These are phyloP conservation scores for Coix lacrymajobi DNA, from an alignment of 176 grass and related monocot genomes.

Conservation along the genomic window DNA sequence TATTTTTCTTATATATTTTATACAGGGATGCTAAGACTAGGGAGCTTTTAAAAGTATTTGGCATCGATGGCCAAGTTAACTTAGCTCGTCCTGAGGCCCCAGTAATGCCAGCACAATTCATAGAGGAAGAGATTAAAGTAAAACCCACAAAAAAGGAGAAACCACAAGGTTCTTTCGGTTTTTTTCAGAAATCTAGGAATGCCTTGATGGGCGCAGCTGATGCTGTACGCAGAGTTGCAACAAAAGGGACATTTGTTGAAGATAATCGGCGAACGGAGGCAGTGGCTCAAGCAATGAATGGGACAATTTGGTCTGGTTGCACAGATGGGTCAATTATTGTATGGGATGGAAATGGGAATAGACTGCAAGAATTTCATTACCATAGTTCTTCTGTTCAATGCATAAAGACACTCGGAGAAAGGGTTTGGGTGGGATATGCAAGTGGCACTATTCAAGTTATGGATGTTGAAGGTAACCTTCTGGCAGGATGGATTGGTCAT, in stretches of 20 bases:
- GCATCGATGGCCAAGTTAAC: constrained; percentile 70
- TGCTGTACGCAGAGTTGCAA: constrained; percentile 79
- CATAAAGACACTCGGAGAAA: constrained; percentile 66
- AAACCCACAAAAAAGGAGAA: constrained; percentile 86
- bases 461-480: constrained; percentile 70
- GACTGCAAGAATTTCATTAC: constrained; percentile 63
- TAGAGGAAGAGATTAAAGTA: constrained; percentile 85
- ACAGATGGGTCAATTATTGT: constrained; percentile 82
- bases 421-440: constrained; percentile 82
- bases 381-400: constrained; percentile 79
- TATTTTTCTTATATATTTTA: constrained; percentile 2
- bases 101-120: constrained; percentile 60
- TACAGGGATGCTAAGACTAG: constrained; percentile 85
- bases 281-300: constrained; percentile 59
- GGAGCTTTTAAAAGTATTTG: constrained; percentile 85
- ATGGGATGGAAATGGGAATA: constrained; percentile 77
- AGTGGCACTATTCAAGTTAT: constrained; percentile 79
- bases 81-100: constrained; percentile 45
- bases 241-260: constrained; percentile 75
- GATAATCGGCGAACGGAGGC: constrained; percentile 70
- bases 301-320: constrained; percentile 88
- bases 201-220: constrained; percentile 81
- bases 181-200: constrained; percentile 89
- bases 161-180: constrained; percentile 52
- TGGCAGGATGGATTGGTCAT: constrained; percentile 82